Evolutionary conservation across 192 early-diverging fungal genomes (phyloP), one percentile per base, ranked within the genome.

Genomic region (Backusella parvicylindrica): DNA sequence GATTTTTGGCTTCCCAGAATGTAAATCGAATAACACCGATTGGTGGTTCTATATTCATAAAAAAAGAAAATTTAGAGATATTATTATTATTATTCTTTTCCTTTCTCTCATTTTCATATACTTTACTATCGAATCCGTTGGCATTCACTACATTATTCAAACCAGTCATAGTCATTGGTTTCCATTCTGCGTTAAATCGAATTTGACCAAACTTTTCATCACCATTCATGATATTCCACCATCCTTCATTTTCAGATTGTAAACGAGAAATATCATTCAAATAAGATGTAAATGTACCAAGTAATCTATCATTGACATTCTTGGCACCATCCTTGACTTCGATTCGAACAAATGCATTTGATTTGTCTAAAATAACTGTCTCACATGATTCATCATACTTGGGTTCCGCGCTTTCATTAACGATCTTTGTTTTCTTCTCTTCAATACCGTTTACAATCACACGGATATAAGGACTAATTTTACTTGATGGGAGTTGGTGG

Each of bases 11-110:
- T 66, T 88, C 86, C 64, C 87, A 81, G 49, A 95, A 80, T 37
- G 87, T 86, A 50, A 95, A 73, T 71, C 92, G 89, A 41, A 94
- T 77, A 40, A 95, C 75, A n/a, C 92, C 94, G 33, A 91, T 86
- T 3, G 94, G 89, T 13, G 89, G 86, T 2, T 75, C 76, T 80
- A 67, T 21, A 41, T 72, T 35, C 11, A 53, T n/a, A 53, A 9
- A 53, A 21, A 53, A 28, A 3, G 9, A 12, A 9, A 13, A 2
- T 21, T 28, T n/a, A 28, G 49, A 36, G 6, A 12, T n/a, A 35
- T n/a, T 33, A 66, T 11, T 60, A 60, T 26, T 8, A 0, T 2
- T 23, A 28, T 4, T 12, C 53, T 12, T 3, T 23, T 6, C 4
- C 28, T 60, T 23, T 4, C 28, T 28, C 7, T 21, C 37, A 18